Base-by-base conservation (phyloP, 768 basidiomycete genomes). In the Tylopilus felleus region DNA sequence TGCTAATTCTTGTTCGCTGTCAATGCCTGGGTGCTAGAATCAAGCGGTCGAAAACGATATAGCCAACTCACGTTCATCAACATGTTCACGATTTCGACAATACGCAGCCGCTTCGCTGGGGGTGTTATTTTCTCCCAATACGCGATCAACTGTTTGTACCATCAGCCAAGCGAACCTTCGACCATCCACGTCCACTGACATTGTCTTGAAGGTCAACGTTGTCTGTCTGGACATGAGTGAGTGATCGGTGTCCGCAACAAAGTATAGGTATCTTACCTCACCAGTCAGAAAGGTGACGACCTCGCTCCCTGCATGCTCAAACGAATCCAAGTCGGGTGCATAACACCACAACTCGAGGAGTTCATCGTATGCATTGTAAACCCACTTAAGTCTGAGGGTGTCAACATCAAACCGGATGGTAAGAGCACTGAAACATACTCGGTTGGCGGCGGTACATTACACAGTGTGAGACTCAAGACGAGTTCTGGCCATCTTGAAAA, bases 251-350 rank as follows among this genome's bases (percentile, higher is more conserved):
- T 23, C 14, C n/a, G 17, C 19, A 25, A 21, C n/a, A 36, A 50
- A 46, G 42, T 17, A 28, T 31, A 31, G 22, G 17, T 21, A n/a
- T 69, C 80, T 64, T 60, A 87, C 89, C 58, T 76, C 67, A 45
- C 84, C 81, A 19, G 82, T 74, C 53, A 84, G 71, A 53, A 84
- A 77, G 19, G 71, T 74, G 22, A 84, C 71, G 19, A 80, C 72
- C 64, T 89, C 87, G 54, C 77, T 80, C 22, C 78, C 80, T 2
- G 81, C 80, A 48, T 86, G 82, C 57, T 90, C 86, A 49, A 84
- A 84, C 0, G 80, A 69, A 54, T 87, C 83, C 42, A 88, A 59
- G 63, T 90, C 86, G 35, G 81, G 75, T 8, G 87, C 80, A 60
- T 77, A 82, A 62, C 83, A 81, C 79, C 85, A 88, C 13, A 78